Base-by-base conservation (phyloP, 192 early-diverging fungal genomes). In the Gigaspora rosea region DNA sequence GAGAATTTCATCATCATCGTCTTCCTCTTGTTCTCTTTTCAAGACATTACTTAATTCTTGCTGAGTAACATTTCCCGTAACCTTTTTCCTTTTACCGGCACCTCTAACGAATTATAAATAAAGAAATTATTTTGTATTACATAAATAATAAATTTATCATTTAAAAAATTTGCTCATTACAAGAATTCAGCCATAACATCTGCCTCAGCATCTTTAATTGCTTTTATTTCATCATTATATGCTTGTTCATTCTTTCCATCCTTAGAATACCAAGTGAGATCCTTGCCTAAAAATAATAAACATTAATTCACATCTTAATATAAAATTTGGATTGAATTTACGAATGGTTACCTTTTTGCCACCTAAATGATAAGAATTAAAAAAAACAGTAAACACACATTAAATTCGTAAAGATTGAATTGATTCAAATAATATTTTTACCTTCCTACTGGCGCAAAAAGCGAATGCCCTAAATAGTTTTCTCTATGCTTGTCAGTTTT, bases 401-500 rank as follows among this genome's bases (percentile, higher is more conserved):
- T 27, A 27, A 27, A 27, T 27, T 27, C 27, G 27, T 27, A 27
- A 27, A 27, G 27, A 27, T 27, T 27, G 27, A 27, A 27, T 27
- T 27, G 27, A 27, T 27, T 27, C 27, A 27, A 27, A 27, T 27
- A 27, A 1, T 27, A 27, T 27, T 27, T 27, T 27, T 27, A 27
- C 27, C 27, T 27, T 27, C 27, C 27, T 27, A 27, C 27, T 27
- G 27, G 27, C 27, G 94, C 94, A 63, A 87, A 86, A 18, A 95
- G 56, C 6, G 92, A 94, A 83, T 95, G 91, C 8, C 94, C 94
- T 20, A 95, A 86, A 78, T 95, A 95, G 81, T 94, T 93, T 85
- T 95, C 94, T 46, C 94, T 83, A 75, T 93, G 81, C 74, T 92
- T 90, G 71, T 92, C 90, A 16, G 86, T 83, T 66, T 91, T 90